Evolutionary conservation across 1,139 yeast species (phyloP).

Genomic region (Pichia sp.): DNA sequence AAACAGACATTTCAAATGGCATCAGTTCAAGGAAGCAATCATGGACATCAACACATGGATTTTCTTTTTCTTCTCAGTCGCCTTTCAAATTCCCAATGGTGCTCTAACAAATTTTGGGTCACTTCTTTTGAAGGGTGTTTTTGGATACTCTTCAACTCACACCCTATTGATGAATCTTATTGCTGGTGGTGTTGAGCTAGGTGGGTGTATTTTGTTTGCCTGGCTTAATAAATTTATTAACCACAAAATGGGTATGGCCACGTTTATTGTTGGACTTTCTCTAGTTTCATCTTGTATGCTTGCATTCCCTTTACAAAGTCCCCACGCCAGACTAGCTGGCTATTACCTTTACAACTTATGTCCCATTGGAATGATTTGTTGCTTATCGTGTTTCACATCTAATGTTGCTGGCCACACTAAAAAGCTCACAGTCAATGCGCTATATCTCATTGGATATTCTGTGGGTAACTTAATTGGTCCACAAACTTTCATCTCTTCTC

Average conservation of each 20-base stretch:
- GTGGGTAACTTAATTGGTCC: conserved; percentile 64
- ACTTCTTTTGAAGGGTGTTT: conserved; percentile 22
- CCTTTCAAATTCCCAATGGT: no score
- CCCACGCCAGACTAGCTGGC: conserved; percentile 42
- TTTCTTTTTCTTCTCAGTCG: no score
- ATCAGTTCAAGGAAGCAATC: no score
- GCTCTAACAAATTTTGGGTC: no score
- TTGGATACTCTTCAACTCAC: conserved; percentile 25
- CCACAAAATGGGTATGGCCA: conserved; percentile 43
- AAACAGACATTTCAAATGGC: no score
- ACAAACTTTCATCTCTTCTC: conserved; percentile 41
- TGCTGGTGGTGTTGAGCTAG: conserved; percentile 37
- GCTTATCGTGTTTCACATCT: conserved; percentile 40
- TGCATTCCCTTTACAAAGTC: conserved; percentile 39
- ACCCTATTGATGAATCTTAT: conserved; percentile 39
- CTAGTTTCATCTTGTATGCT: conserved; percentile 43
- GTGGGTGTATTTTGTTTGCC: conserved; percentile 39
- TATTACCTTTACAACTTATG: conserved; percentile 34
- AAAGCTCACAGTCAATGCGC: conserved; percentile 49
- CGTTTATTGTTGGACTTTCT: conserved; percentile 37
- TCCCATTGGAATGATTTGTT: conserved; percentile 40
- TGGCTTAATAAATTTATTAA: conserved; percentile 29
- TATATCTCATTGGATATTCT: conserved; percentile 53
- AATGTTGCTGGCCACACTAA: conserved; percentile 56
- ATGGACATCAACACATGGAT: no score